These are phyloP conservation scores for Clohesyomyces aquaticus DNA, from an alignment of 495 filamentous ascomycete genomes.

Conservation along the genomic window DNA sequence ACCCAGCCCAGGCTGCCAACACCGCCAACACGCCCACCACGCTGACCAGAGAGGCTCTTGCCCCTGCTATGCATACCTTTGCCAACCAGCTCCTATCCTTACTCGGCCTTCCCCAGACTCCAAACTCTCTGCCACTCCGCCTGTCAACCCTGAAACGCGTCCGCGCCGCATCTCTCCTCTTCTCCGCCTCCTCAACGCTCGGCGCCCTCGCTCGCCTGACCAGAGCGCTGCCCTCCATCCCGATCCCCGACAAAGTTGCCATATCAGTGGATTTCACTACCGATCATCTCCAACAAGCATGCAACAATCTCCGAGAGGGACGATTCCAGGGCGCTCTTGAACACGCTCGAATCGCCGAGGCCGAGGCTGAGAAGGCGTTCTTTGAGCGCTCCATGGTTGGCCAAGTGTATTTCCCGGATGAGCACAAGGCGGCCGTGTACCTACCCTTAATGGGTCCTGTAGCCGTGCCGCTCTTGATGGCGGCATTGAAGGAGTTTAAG, in stretches of 20 bases:
- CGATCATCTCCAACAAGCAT: slow-evolving; percentile 72
- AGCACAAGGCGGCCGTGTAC: slow-evolving; percentile 98
- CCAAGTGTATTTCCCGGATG: slow-evolving; percentile 95
- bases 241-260: slow-evolving; percentile 84
- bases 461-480: slow-evolving; percentile 85
- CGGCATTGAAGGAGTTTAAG: slow-evolving; percentile 77
- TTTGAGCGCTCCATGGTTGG: slow-evolving; percentile 99
- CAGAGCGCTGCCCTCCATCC: slow-evolving; percentile 82
- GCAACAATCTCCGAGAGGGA: slow-evolving; percentile 69
- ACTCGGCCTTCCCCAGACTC: slow-evolving; percentile 80
- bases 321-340: slow-evolving; percentile 69
- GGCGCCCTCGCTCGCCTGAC: slow-evolving; percentile 89
- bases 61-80: slow-evolving; percentile 82
- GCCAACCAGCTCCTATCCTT: slow-evolving; percentile 90
- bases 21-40: slow-evolving; percentile 41
- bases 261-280: slow-evolving; percentile 82
- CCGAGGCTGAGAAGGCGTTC: slow-evolving; percentile 89
- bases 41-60: slow-evolving; percentile 65
- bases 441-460: slow-evolving; percentile 88
- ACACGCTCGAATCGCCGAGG: slow-evolving; percentile 81
- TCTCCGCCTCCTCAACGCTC: slow-evolving; percentile 90
- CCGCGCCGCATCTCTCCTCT: slow-evolving; percentile 79
- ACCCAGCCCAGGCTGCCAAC: slow-evolving; percentile 54
- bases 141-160: slow-evolving; percentile 82
- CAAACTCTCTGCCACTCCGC: slow-evolving; percentile 77